A percentile compares a stretch with the other conserved stretches of the same genome.
Conservation (phyloP, 2,329 filamentous ascomycete genomes). For the Sclerotinia subarctica region DNA sequence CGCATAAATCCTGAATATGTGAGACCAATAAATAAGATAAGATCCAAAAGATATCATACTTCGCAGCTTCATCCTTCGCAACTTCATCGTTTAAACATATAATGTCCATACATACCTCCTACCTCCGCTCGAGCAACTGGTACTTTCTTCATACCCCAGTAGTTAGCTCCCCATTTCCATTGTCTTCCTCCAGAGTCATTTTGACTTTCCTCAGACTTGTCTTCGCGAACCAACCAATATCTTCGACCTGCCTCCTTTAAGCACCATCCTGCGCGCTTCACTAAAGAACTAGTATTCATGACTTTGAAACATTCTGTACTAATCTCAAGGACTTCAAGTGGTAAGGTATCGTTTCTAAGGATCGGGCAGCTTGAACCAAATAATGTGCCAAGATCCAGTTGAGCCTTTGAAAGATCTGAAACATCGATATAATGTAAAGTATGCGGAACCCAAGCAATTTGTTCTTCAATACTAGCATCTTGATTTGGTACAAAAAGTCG, state of each 20-base stretch:
- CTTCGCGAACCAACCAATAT: constrained; percentile 61
- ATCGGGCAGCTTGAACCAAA: constrained; percentile 53
- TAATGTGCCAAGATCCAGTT: constrained; percentile 56
- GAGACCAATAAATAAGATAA: background rate
- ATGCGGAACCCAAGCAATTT: constrained; percentile 51
- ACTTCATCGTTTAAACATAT: constrained; percentile 50
- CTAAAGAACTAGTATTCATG: constrained; percentile 49
- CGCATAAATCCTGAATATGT: background rate
- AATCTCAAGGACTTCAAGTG: constrained; percentile 74
- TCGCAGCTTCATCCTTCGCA: background rate
- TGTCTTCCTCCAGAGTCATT: constrained; percentile 56
- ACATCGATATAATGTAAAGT: constrained; percentile 73
- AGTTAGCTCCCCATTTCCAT: constrained; percentile 84
- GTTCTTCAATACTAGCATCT: constrained; percentile 36
- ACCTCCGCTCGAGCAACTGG: constrained; percentile 54
- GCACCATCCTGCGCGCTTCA: constrained; percentile 57
- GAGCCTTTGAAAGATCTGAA: constrained; percentile 62
- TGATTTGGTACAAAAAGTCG: constrained; percentile 33
- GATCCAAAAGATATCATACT: background rate
- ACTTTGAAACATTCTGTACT: constrained; percentile 66
- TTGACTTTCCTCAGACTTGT: constrained; percentile 25
- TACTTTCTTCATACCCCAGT: constrained; percentile 77
- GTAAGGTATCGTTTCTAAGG: constrained; percentile 57
- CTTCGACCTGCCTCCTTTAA: constrained; percentile 64
- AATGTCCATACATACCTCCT: constrained; percentile 56